phyloP scores from a whole-genome alignment of 2,329 filamentous ascomycete genomes.

The Nothophaeocryptopus gaeumannii region DNA sequence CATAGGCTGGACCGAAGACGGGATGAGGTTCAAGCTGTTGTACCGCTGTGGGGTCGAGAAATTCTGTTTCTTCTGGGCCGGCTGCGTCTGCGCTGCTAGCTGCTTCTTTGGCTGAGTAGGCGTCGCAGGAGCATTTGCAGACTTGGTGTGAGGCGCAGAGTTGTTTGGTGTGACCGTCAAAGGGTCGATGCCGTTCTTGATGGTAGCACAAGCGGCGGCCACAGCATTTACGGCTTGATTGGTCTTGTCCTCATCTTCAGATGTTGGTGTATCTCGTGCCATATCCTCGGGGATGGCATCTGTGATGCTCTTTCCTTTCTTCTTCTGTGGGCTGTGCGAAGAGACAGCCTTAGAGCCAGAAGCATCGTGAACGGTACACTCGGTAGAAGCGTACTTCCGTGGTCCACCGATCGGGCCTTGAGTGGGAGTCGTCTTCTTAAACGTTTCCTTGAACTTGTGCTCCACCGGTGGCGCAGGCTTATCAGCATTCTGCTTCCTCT shows the following conservation, averaged over 20 bases:
- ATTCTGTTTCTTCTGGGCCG: slow-evolving; percentile 7
- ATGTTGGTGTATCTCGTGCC: not conserved
- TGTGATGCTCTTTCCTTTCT: not conserved
- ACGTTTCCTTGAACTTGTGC: slow-evolving; percentile 1
- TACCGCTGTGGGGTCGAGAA: slow-evolving; percentile 15
- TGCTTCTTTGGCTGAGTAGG: slow-evolving; percentile 3
- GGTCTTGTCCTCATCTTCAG: slow-evolving; percentile 3
- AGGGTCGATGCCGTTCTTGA: slow-evolving; percentile 10
- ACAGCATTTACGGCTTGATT: slow-evolving; percentile 20
- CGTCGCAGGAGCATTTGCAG: slow-evolving; percentile 7
- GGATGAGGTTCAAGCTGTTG: slow-evolving; percentile 18
- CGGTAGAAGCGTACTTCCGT: not conserved
- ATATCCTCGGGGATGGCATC: no score
- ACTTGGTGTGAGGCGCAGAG: slow-evolving; percentile 9
- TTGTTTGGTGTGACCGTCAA: slow-evolving; percentile 9
- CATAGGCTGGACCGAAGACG: slow-evolving; percentile 13
- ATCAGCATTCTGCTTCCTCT: not conserved
- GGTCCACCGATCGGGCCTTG: not conserved
- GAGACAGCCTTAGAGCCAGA: not conserved
- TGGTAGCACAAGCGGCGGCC: slow-evolving; percentile 15
- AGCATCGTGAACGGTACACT: slow-evolving; percentile 1
- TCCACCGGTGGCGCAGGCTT: not conserved
- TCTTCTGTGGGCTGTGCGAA: not conserved
- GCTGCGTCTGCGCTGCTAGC: slow-evolving; percentile 5
- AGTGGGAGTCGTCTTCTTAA: not conserved